phyloP scores from a whole-genome alignment of 1,284 basidiomycete genomes.

The Naganishia cerealis region DNA sequence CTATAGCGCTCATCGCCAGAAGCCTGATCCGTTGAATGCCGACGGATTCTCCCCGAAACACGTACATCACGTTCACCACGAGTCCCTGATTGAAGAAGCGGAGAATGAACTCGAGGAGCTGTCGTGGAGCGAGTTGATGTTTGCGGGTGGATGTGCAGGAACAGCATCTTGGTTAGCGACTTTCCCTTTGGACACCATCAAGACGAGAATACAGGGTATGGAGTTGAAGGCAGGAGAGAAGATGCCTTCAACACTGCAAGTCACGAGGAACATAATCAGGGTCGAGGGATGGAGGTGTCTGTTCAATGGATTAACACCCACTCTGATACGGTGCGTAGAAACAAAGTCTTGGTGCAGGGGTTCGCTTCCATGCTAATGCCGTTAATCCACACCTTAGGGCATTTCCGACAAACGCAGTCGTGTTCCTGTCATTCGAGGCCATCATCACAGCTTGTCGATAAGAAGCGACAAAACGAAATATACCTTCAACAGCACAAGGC shows the following conservation, averaged over 20 bases:
- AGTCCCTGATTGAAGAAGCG: slow-evolving; percentile 57
- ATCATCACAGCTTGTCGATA: slow-evolving; percentile 41
- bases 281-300: slow-evolving; percentile 55
- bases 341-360: slow-evolving; percentile 3
- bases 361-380: neutral
- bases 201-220: slow-evolving; percentile 72
- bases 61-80: slow-evolving; percentile 46
- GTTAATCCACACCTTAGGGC: slow-evolving; percentile 36
- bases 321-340: slow-evolving; percentile 67
- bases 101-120: slow-evolving; percentile 57
- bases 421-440: slow-evolving; percentile 53
- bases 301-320: slow-evolving; percentile 72
- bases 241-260: slow-evolving; percentile 26
- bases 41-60: slow-evolving; percentile 21
- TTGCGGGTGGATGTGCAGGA: slow-evolving; percentile 77
- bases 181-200: slow-evolving; percentile 81
- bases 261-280: slow-evolving; percentile 61
- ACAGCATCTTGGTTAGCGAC: slow-evolving; percentile 60
- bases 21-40: slow-evolving; percentile 26
- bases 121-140: slow-evolving; percentile 64
- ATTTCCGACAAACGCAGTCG: slow-evolving; percentile 54
- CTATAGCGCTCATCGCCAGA: slow-evolving; percentile 27
- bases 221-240: slow-evolving; percentile 31
- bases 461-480: neutral
- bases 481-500: neutral